Evolutionary conservation across 768 basidiomycete genomes (phyloP).

Genomic region (Pleurotus sapidus): DNA sequence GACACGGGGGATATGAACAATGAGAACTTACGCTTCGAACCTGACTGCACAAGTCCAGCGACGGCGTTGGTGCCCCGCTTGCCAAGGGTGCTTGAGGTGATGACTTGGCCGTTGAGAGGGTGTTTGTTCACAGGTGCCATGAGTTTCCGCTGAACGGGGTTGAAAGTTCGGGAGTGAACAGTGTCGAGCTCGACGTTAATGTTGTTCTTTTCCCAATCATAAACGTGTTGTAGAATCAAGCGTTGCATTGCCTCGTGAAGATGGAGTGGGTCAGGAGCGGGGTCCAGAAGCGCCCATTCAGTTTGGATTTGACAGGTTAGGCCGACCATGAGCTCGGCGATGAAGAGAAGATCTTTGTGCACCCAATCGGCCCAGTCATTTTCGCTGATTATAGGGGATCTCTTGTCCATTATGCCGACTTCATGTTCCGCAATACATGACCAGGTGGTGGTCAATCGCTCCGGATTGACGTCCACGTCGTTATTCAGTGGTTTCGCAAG

Average conservation of each 20-base stretch:
- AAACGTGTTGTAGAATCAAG: background rate
- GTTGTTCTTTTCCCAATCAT: background rate
- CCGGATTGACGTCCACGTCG: too few species aligned
- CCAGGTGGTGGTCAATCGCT: too few species aligned
- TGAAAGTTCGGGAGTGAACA: background rate
- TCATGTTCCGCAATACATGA: too few species aligned
- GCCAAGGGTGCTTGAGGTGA: background rate
- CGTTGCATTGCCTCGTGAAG: constrained; percentile 9
- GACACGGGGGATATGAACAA: too few species aligned
- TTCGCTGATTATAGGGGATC: too few species aligned
- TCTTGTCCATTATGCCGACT: too few species aligned
- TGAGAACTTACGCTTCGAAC: background rate
- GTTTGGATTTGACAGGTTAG: background rate
- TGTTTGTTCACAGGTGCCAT: background rate
- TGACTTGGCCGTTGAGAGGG: too few species aligned
- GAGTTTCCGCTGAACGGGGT: background rate
- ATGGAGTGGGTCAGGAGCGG: background rate
- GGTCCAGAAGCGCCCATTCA: background rate
- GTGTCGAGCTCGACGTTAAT: background rate
- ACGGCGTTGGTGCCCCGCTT: background rate
- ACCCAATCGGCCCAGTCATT: too few species aligned
- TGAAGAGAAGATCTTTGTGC: background rate
- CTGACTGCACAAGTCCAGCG: background rate
- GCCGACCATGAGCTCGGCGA: background rate
- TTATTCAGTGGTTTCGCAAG: too few species aligned